Base-by-base conservation (phyloP, 1,284 basidiomycete genomes). In the Leccinum griseonigrum region DNA sequence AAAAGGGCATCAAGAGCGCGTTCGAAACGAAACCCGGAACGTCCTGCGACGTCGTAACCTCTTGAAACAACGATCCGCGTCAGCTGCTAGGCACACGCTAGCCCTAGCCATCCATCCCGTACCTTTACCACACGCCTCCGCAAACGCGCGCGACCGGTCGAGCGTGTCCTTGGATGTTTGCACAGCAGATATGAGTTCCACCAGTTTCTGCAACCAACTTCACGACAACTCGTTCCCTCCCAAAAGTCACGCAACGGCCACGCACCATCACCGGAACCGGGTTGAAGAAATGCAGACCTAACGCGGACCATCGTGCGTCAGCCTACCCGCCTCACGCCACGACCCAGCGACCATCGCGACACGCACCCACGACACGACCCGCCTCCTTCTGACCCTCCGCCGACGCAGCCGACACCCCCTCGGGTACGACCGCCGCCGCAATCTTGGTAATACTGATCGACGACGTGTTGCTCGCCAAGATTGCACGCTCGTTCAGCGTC, bases 391-490 rank as follows among this genome's bases (percentile, higher is more conserved):
- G 84, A 2, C 86, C 90, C 67, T 83, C 80, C 51, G 83, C 83
- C 60, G 85, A 87, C 1, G 89, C 80, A 13, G 86, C 78, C 59
- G 77, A 81, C 50, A 81, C 71, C 51, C 83, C 85, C 64, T 81
- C 76, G 0, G 83, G 85, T 29, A 92, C 78, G 1, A 91, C 88
- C 26, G 91, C 81, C 8, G 90, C 88, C 0, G 97, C 95, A 61
- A 98, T 92, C 77, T 96, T 95, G 28, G 95, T 95, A 55, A 99
- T 88, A 66, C 91, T 94, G 67, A 98, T 97, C 11, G 93, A 95
- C 59, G 92, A 95, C 3, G 96, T 99, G 73, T 99, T 98, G 57
- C 89, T 88, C 0, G 95, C 96, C 29, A 99, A 80, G 59, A 98
- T 95, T 3, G 94, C 85, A 34, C 85, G 81, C 0, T 89, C 86